These are phyloP conservation scores for Globisporangium radiosum DNA, from an alignment of 352 stramenopile genomes.

Conservation along the genomic window DNA sequence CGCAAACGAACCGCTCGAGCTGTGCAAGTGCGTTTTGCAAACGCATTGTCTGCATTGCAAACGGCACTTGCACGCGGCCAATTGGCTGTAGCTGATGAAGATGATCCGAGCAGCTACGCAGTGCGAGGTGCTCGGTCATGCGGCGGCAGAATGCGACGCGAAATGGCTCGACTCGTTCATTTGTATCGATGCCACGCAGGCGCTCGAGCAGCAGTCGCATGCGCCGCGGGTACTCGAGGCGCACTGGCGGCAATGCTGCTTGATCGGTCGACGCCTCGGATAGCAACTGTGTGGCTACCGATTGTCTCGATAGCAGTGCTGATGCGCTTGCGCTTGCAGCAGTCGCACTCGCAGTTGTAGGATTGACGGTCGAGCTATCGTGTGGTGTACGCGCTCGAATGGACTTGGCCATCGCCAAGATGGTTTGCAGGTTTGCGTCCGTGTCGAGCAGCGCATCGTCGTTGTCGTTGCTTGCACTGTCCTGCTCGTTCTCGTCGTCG, in stretches of 20 bases:
- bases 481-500: background rate
- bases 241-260: constrained; percentile 1
- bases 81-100: constrained; percentile 2
- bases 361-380: too few relatives aligned
- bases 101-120: background rate
- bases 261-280: background rate
- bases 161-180: constrained; percentile 28
- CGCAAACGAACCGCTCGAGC: constrained; percentile 26
- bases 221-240: constrained; percentile 43
- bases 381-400: constrained; percentile 8
- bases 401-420: constrained; percentile 28
- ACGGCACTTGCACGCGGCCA: constrained; percentile 24
- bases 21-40: constrained; percentile 26
- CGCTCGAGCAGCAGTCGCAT: constrained; percentile 39
- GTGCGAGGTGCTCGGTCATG: constrained; percentile 42
- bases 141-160: constrained; percentile 42
- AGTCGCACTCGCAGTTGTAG: background rate
- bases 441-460: constrained; percentile 4
- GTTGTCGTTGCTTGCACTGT: background rate
- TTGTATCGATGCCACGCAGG: constrained; percentile 21
- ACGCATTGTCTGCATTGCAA: constrained; percentile 24
- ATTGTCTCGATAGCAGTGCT: background rate
- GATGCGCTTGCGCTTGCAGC: constrained; percentile 2
- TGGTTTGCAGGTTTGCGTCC: constrained; percentile 12
- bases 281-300: background rate